A percentile compares a stretch with the other conserved stretches of the same genome.
phyloP scores from a whole-genome alignment of 768 basidiomycete genomes.

The Tylopilus rubrobrunneus region DNA sequence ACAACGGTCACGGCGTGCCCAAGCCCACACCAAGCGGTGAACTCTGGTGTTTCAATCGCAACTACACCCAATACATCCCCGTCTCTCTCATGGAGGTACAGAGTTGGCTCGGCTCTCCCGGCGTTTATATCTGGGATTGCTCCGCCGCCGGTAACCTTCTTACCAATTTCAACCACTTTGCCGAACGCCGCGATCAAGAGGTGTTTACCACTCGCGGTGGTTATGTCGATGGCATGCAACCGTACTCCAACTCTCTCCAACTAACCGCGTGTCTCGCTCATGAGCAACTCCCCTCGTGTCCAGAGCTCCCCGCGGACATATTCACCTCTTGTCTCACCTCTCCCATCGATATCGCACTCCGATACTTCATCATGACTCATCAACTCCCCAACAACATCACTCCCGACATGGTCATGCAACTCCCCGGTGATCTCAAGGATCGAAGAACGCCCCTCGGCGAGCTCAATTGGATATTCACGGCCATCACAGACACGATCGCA shows the following conservation, averaged over 20 bases:
- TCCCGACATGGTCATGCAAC: slow-evolving; percentile 88
- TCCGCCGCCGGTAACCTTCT: slow-evolving; percentile 95
- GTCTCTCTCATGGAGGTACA: slow-evolving; percentile 93
- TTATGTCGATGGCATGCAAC: slow-evolving; percentile 55
- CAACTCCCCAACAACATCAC: slow-evolving; percentile 77
- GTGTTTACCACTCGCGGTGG: slow-evolving; percentile 54
- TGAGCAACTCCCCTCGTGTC: slow-evolving; percentile 90
- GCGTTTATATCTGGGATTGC: slow-evolving; percentile 98
- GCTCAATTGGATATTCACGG: slow-evolving; percentile 99
- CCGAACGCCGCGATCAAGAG: slow-evolving; percentile 71
- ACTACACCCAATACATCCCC: slow-evolving; percentile 98
- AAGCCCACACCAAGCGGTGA: slow-evolving; percentile 95
- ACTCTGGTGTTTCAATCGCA: slow-evolving; percentile 97
- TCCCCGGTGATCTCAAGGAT: slow-evolving; percentile 96
- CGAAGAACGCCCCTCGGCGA: slow-evolving; percentile 94
- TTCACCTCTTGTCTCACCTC: slow-evolving; percentile 98
- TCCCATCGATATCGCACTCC: slow-evolving; percentile 95
- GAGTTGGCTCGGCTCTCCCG: slow-evolving; percentile 89
- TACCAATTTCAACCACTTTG: slow-evolving; percentile 81
- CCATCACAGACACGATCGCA: slow-evolving; percentile 98
- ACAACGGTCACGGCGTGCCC: slow-evolving; percentile 98
- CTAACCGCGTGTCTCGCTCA: slow-evolving; percentile 91
- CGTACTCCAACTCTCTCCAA: slow-evolving; percentile 85
- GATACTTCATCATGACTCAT: slow-evolving; percentile 90
- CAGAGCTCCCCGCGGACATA: slow-evolving; percentile 94